Evolutionary conservation across 345 rosid genomes (phyloP).

Genomic region (Boechera divaricarpa): DNA sequence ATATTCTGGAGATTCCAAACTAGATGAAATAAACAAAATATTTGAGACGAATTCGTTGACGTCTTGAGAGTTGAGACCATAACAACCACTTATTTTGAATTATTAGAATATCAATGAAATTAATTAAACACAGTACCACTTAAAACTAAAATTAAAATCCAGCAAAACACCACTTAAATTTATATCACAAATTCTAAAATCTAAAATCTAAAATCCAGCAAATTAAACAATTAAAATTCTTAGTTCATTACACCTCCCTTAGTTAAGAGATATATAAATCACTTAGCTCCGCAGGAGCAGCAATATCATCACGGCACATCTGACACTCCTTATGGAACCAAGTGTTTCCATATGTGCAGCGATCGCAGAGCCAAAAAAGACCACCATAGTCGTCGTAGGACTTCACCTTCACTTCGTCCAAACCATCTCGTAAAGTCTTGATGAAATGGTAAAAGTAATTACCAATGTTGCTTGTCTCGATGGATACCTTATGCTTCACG

Average conservation of each 20-base stretch:
- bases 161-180: too few relatives aligned
- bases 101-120: neutral
- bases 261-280: neutral
- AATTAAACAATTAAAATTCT: neutral
- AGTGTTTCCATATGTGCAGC: slow-evolving; percentile 27
- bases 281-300: neutral
- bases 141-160: too few relatives aligned
- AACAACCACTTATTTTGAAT: neutral
- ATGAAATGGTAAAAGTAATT: slow-evolving; percentile 26
- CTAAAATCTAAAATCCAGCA: neutral
- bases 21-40: too few relatives aligned
- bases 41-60: neutral
- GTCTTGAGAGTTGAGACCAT: neutral
- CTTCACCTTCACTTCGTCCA: slow-evolving; percentile 30
- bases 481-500: neutral
- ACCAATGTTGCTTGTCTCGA: slow-evolving; percentile 16
- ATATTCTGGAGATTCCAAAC: too few relatives aligned
- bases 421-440: slow-evolving; percentile 22
- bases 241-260: too few relatives aligned
- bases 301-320: slow-evolving; percentile 17
- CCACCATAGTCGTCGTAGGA: slow-evolving; percentile 1
- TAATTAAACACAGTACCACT: neutral
- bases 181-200: neutral
- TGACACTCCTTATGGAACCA: slow-evolving; percentile 24
- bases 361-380: slow-evolving; percentile 30